Evolutionary conservation across 2,329 filamentous ascomycete genomes (phyloP), one percentile per base, ranked within the genome.

Genomic region (Hymenoscyphus occultus): DNA sequence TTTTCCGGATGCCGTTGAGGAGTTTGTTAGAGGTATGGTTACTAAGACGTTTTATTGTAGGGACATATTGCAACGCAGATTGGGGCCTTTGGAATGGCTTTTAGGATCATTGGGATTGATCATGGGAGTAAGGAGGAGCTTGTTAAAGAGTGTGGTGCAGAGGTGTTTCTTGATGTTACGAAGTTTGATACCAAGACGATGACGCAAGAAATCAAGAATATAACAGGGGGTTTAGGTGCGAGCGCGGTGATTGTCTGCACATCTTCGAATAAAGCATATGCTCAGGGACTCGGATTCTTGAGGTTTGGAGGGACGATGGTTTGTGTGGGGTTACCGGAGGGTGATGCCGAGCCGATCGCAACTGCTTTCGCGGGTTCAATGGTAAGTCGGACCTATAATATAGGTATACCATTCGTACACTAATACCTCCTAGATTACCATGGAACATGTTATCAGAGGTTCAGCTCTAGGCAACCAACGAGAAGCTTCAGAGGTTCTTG

Each of bases 51-150:
- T 16, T n/a, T 56, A 28, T 28, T 28, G 28, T 28, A 74, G 72
- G 86, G 88, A 40, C 86, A 89, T 77, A 75, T 89, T 10, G 86
- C 83, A 1, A 80, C 82, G n/a, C 86, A 90, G 70, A 82, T 89
- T 62, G 84, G 84, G 7, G 77, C 80, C 40, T 76, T 78, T n/a
- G 87, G 82, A 2, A 87, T 90, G 80, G 86, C 84, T 12, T 79
- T 86, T 68, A 81, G 87, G 56, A 85, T 89, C 42, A 86, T 90
- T 64, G 88, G 86, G 32, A 82, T 90, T 72, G 88, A 90, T 73
- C 80, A 85, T 69, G 84, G 82, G 57, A 83, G 80, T 71, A 90
- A 90, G 74, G 83, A 84, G 70, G 71, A 77, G 63, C 65, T 87
- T 35, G 78, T 80, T 2, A 77, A 74, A 66, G 73, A 80, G 42